Conservation (phyloP, 208 protist genomes). For the Endotrypanum monterogeii region DNA sequence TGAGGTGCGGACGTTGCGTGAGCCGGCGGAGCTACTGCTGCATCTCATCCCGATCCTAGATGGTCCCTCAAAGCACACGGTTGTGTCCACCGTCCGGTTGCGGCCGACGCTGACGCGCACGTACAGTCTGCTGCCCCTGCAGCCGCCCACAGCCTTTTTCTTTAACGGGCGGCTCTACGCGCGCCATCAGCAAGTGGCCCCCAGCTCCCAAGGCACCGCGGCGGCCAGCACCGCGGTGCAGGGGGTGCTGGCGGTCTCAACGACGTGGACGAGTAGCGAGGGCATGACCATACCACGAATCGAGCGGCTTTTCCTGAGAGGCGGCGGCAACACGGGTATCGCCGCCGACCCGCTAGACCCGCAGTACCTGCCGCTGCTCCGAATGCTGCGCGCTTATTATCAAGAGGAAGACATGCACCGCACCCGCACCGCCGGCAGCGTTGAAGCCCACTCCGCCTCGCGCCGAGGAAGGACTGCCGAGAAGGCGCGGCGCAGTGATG, state of each 20-base stretch:
- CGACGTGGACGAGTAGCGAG: constrained; percentile 68
- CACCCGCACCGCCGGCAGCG: neutral
- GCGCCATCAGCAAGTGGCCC: neutral
- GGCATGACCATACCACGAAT: constrained; percentile 62
- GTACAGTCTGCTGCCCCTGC: constrained; percentile 62
- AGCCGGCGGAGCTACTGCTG: constrained; percentile 77
- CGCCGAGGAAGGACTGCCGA: neutral
- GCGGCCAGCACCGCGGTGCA: constrained; percentile 16
- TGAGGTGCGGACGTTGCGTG: constrained; percentile 63
- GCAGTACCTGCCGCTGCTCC: constrained; percentile 56
- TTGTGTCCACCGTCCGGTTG: constrained; percentile 64
- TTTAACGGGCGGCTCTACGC: constrained; percentile 40
- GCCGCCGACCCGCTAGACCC: constrained; percentile 74
- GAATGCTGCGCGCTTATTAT: constrained; percentile 61
- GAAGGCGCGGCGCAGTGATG: neutral
- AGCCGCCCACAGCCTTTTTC: constrained; percentile 64
- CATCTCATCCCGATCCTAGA: constrained; percentile 68
- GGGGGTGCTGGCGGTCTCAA: constrained; percentile 64
- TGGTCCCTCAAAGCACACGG: constrained; percentile 28
- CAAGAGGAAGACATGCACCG: constrained; percentile 27
- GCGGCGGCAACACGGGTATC: neutral
- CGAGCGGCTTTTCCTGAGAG: constrained; percentile 62
- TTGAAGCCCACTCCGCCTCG: neutral
- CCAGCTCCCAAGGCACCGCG: neutral
- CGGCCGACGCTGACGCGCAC: constrained; percentile 48